A percentile compares a stretch with the other conserved stretches of the same genome.
phyloP scores from a whole-genome alignment of 305 asterid genomes.

The Fraxinus albicans region DNA sequence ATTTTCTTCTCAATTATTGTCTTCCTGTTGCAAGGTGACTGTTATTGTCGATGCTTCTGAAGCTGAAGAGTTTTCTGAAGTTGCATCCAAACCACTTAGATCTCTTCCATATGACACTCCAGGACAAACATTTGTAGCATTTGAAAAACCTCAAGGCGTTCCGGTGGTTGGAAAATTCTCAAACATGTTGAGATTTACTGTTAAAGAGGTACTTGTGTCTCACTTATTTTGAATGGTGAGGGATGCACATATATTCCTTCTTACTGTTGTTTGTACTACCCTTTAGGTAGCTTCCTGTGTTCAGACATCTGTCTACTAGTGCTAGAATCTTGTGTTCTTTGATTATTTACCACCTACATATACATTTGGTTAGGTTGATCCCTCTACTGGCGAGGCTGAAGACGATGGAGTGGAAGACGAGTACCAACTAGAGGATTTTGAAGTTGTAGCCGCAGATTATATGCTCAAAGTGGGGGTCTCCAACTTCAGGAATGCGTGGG shows the following conservation, averaged over 20 bases:
- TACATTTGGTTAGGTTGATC: constrained; percentile 57
- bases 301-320: not conserved
- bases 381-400: constrained; percentile 85
- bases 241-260: constrained; percentile 7
- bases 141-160: constrained; percentile 83
- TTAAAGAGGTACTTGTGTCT: constrained; percentile 69
- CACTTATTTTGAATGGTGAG: not conserved
- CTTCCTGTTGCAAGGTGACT: constrained; percentile 56
- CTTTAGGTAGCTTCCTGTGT: not conserved
- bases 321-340: not conserved
- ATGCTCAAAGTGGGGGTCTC: constrained; percentile 80
- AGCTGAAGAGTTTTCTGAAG: constrained; percentile 86
- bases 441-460: constrained; percentile 84
- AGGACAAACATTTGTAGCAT: constrained; percentile 82
- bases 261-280: constrained; percentile 1
- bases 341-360: constrained; percentile 5
- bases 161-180: constrained; percentile 84
- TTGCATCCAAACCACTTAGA: constrained; percentile 66
- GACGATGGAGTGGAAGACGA: constrained; percentile 96
- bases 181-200: constrained; percentile 67
- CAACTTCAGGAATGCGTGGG: constrained; percentile 93
- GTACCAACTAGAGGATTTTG: constrained; percentile 90
- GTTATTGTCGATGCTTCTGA: constrained; percentile 91
- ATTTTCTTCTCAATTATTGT: constrained; percentile 27
- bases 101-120: constrained; percentile 85